phyloP scores from a whole-genome alignment of 176 grass and related monocot genomes.

The Calamus simplicifolius region DNA sequence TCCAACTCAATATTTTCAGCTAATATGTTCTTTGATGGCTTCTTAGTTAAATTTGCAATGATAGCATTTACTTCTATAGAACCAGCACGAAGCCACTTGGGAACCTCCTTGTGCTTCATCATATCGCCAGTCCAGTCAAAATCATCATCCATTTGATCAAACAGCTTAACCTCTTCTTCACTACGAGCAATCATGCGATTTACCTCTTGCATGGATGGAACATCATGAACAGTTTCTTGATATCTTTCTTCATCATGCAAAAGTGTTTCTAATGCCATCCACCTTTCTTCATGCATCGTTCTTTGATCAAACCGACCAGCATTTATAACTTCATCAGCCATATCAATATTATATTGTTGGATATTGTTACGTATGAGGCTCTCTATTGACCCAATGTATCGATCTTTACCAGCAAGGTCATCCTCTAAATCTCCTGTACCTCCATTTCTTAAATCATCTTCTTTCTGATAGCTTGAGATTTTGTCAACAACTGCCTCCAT shows the following conservation, averaged over 20 bases:
- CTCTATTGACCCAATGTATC: slow-evolving; percentile 93
- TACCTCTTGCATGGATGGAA: slow-evolving; percentile 93
- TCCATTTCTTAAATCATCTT: slow-evolving; percentile 93
- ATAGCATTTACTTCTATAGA: slow-evolving; percentile 68
- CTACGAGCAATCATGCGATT: slow-evolving; percentile 99
- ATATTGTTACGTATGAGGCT: slow-evolving; percentile 97
- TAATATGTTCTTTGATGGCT: slow-evolving; percentile 50
- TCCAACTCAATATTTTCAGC: slow-evolving; percentile 41
- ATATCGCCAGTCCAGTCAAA: slow-evolving; percentile 94
- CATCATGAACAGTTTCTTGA: slow-evolving; percentile 92
- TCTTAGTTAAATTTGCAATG: slow-evolving; percentile 62
- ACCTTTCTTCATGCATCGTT: slow-evolving; percentile 96
- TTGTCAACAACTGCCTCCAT: slow-evolving; percentile 97
- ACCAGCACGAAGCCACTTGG: slow-evolving; percentile 81
- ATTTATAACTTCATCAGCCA: slow-evolving; percentile 99
- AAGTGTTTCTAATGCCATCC: slow-evolving; percentile 84
- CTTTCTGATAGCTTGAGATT: slow-evolving; percentile 91
- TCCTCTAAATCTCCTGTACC: slow-evolving; percentile 65
- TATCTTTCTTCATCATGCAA: slow-evolving; percentile 96
- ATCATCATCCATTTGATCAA: slow-evolving; percentile 99
- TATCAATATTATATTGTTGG: slow-evolving; percentile 99
- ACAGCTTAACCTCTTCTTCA: slow-evolving; percentile 78
- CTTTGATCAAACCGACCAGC: slow-evolving; percentile 99
- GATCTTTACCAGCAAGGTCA: slow-evolving; percentile 91
- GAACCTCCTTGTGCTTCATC: slow-evolving; percentile 68